phyloP scores from a whole-genome alignment of 2,329 filamentous ascomycete species.

The Penicillium aurantiogriseum region DNA sequence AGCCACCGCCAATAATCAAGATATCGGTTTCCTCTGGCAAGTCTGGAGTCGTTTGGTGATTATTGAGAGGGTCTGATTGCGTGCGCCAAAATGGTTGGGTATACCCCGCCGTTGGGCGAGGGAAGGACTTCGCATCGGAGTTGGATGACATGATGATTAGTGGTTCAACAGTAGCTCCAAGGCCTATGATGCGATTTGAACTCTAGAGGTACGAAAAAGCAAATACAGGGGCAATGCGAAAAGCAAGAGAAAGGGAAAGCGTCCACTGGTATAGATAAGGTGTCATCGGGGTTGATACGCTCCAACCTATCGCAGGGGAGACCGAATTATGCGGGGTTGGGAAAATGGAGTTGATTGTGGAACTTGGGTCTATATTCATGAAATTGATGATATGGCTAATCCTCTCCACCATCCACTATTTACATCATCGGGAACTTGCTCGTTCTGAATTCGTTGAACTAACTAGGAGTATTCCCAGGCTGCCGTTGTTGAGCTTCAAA shows the following conservation, averaged over 20 bases:
- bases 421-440: neutral
- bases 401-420: neutral
- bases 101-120: slow-evolving; percentile 2
- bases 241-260: neutral
- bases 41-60: slow-evolving; percentile 7
- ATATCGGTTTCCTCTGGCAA: slow-evolving; percentile 44
- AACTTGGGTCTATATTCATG: neutral
- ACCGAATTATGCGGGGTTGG: neutral
- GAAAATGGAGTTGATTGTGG: too few relatives aligned
- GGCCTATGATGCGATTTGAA: too few relatives aligned
- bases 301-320: neutral
- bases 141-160: neutral
- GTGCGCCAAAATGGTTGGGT: slow-evolving; percentile 10
- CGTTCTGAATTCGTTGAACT: neutral
- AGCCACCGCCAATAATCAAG: slow-evolving; percentile 49
- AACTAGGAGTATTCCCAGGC: neutral
- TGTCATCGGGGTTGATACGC: neutral
- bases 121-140: neutral
- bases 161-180: neutral
- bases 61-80: slow-evolving; percentile 1
- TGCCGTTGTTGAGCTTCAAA: slow-evolving; percentile 11
- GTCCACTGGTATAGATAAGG: neutral
- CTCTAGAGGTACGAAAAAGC: neutral
- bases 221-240: neutral
- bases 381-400: neutral